Evolutionary conservation across 1,284 basidiomycete genomes (phyloP), one percentile per base, ranked within the genome.

Genomic region (Neonothopanus nambi): DNA sequence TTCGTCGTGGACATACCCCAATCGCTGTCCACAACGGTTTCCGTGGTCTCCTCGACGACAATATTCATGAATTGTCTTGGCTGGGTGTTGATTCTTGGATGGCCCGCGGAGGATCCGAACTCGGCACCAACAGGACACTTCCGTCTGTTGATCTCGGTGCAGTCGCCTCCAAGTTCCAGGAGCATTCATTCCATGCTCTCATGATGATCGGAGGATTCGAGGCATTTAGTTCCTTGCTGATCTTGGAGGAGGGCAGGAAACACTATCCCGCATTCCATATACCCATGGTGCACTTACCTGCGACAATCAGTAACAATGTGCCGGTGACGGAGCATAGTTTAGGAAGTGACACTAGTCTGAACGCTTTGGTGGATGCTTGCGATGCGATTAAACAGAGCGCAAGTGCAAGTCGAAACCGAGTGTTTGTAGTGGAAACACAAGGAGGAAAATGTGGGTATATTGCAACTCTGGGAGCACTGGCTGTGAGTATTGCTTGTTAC

Each of bases 361-460:
- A 98, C 67, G 94, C 95, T 2, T 79, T 99, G n/a, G 94, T 98
- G 36, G 90, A 94, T 57, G 95, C 97, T 3, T 98, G 95, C 67
- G 97, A 99, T 72, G 89, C 95, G 28, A 97, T 99, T 74, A 97
- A 95, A 76, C 97, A 99, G 78, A 95, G 91, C 64, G 96, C 97
- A 5, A 92, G 91, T 48, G 96, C 96, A 5, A 95, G 92, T 63
- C 75, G 96, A 59, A 96, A 98, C 70, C 78, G 96, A 44, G 95
- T 98, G 51, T 99, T 99, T 68, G 91, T 99, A 1, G 93, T 99
- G 23, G 95, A 99, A 75, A 98, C 95, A 0, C 97, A 99, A 71
- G 96, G 97, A 52, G 96, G 96, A 33, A 89, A 89, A 72, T 97
- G 93, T 68, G 96, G 97, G 9, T 98, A 97, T 70, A 85, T 99